Conservation (phyloP, 306 rosid genomes). For the Prunus salicina region DNA sequence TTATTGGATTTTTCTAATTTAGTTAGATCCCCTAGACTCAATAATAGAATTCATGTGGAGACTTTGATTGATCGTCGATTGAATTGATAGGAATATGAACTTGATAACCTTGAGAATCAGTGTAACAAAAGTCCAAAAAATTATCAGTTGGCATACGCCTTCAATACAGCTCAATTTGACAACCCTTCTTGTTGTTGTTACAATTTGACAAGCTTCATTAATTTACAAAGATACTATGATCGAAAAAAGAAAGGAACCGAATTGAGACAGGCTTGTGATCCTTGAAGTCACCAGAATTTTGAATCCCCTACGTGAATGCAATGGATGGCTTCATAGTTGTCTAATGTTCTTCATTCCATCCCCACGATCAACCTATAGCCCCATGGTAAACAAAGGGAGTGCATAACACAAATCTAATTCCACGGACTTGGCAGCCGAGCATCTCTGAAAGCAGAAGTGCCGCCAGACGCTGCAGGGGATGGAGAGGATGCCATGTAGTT, state of each 20-base stretch:
- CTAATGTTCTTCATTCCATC: slow-evolving; percentile 7
- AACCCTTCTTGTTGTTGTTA: not conserved
- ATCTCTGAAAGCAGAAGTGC: slow-evolving; percentile 79
- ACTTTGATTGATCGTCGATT: not conserved
- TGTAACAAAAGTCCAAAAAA: not conserved
- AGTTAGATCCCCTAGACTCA: not conserved
- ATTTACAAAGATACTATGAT: not conserved
- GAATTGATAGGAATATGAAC: not conserved
- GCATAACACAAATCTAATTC: slow-evolving; percentile 46
- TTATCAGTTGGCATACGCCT: not conserved
- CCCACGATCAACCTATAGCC: not conserved
- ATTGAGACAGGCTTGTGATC: not conserved
- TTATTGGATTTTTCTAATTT: not conserved
- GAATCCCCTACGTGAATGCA: not conserved
- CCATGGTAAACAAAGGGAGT: slow-evolving; percentile 10
- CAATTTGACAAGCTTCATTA: not conserved
- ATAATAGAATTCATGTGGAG: not conserved
- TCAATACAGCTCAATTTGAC: not conserved
- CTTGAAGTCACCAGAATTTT: not conserved
- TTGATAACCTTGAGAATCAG: not conserved
- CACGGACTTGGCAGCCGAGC: slow-evolving; percentile 90
- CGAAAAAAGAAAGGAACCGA: not conserved
- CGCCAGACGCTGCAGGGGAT: slow-evolving; percentile 89
- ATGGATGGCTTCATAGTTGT: not conserved
- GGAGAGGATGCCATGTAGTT: slow-evolving; percentile 82